Evolutionary conservation across 2,329 filamentous ascomycete genomes (phyloP), one percentile per base, ranked within the genome.

Genomic region (Akanthomyces dipterigenus): DNA sequence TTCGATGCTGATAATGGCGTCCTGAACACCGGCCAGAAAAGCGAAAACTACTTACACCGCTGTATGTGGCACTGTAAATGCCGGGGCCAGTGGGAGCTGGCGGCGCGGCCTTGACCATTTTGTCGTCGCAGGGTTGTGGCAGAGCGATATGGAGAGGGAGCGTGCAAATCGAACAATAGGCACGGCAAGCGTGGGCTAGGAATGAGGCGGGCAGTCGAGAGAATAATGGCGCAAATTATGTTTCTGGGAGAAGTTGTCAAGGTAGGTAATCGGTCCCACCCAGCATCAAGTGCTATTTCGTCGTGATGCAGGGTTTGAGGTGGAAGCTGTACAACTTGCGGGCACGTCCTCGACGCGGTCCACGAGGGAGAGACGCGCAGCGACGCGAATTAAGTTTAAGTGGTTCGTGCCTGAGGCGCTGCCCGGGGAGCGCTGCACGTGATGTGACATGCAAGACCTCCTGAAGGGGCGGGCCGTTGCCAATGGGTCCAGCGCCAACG

Each of bases 61-160:
- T 88, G 71, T 88, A 88, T 22, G 86, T 88, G 65, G 85, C 86
- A 73, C 84, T 87, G 75, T 87, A 88, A 63, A 88, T 81, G 70
- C 83, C 82, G 28, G 78, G 75, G 43, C 73, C 72, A 65, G 67
- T 62, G 60, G 65, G 62, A 54, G 63, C 54, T 63, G 62, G 69
- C 67, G 65, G 67, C 67, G 65, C 69, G 67, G 70, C 75, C 70
- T 82, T 82, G 64, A 77, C 78, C 81, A 84, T 83, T 53, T 69
- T 70, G 68, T 66, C 66, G 67, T 65, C n/a, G 43, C 18, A 55
- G 11, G 36, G 16, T 34, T 31, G 26, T 45, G 20, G 36, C 45
- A 50, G 48, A 31, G 38, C 24, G 31, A 24, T 50, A 38, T 42
- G 45, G 14, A n/a, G 57, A 60, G 45, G 48, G 53, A 42, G 55